Evolutionary conservation across 106 monocot genomes (phyloP).

Genomic region (Dendrobium officinale): DNA sequence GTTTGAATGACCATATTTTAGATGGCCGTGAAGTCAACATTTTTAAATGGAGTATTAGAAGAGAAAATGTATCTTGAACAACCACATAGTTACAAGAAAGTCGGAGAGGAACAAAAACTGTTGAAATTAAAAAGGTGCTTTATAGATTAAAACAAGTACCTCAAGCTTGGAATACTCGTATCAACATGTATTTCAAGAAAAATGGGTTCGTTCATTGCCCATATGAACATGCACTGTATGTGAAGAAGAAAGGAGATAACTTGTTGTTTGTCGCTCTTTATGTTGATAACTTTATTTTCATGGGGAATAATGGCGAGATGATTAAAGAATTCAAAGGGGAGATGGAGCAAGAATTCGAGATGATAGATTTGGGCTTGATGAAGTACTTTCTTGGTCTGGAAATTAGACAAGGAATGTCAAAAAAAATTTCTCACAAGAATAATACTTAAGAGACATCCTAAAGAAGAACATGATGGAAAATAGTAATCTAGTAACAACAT

Average conservation of each 20-base stretch:
- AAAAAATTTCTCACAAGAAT: not conserved
- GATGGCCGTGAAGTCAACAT: slow-evolving; percentile 4
- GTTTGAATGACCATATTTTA: slow-evolving; percentile 7
- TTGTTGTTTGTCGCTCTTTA: not conserved
- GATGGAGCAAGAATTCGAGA: not conserved
- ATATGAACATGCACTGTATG: slow-evolving; percentile 9
- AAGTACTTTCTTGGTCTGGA: slow-evolving; percentile 9
- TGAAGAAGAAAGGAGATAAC: not conserved
- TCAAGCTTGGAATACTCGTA: slow-evolving; percentile 4
- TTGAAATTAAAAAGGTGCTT: too few relatives aligned
- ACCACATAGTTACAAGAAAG: slow-evolving; percentile 11
- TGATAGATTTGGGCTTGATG: not conserved
- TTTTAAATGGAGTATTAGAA: not conserved
- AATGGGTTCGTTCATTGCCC: not conserved
- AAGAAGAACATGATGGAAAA: not conserved
- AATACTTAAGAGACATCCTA: not conserved
- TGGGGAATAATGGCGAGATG: not conserved
- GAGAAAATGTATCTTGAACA: slow-evolving; percentile 13
- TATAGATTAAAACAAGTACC: not conserved
- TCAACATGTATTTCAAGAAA: not conserved
- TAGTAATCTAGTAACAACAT: not conserved
- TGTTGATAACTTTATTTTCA: too few relatives aligned
- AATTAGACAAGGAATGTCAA: not conserved
- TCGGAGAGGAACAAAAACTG: not conserved
- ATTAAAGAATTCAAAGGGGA: slow-evolving; percentile 9